Conservation (phyloP, 148 eudicot genomes). For the Euryodendron excelsum region DNA sequence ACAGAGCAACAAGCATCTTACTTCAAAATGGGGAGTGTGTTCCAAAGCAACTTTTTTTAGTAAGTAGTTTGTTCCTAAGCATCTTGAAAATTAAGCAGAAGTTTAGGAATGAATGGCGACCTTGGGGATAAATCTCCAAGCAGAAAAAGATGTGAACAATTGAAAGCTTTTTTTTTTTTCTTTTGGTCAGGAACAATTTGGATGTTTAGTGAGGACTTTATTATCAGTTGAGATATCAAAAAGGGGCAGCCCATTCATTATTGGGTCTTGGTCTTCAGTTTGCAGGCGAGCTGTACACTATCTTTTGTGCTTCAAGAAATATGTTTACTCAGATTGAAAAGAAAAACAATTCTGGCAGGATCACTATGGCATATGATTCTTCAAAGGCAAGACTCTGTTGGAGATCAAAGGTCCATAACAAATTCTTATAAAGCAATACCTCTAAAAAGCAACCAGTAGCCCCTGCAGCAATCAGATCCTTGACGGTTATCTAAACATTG, state of each 20-base stretch:
- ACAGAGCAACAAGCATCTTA: slow-evolving; percentile 6
- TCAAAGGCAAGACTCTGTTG: not conserved
- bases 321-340: no score
- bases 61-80: not conserved
- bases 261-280: no score
- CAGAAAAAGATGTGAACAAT: no score
- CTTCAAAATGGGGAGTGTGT: not conserved
- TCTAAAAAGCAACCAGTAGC: slow-evolving; percentile 48
- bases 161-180: no score
- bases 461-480: slow-evolving; percentile 40
- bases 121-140: no score
- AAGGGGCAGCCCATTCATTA: no score
- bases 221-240: no score
- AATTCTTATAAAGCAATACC: slow-evolving; percentile 23
- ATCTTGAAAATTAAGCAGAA: not conserved
- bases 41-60: not conserved
- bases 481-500: slow-evolving; percentile 36
- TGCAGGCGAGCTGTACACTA: no score
- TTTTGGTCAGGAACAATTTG: no score
- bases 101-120: no score
- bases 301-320: no score
- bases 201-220: no score
- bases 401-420: not conserved
- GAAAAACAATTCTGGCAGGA: not conserved
- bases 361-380: not conserved